Conservation (phyloP, 2,329 filamentous ascomycete species). For the Setomelanomma holmii region DNA sequence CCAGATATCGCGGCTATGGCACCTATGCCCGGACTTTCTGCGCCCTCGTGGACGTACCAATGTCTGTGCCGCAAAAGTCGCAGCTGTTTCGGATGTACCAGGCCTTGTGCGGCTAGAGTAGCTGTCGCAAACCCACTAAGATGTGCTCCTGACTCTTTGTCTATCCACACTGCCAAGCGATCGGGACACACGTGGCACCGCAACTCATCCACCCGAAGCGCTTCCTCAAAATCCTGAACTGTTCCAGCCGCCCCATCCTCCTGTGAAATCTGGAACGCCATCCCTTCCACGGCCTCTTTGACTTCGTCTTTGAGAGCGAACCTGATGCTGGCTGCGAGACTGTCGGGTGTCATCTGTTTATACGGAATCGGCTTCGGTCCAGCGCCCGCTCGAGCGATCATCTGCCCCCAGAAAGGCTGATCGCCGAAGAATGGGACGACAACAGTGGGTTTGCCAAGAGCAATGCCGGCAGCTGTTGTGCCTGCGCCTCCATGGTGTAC, state of each 20-base stretch:
- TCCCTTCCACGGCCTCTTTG: conserved; percentile 17
- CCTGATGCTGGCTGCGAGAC: conserved; percentile 55
- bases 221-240: conserved; percentile 18
- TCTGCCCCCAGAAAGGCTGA: conserved; percentile 64
- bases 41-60: conserved; percentile 30
- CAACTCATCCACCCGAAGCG: conserved; percentile 20
- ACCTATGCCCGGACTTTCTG: conserved; percentile 18
- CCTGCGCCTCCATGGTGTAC: conserved; percentile 68
- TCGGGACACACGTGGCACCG: conserved; percentile 28
- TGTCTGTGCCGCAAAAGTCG: conserved; percentile 27
- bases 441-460: conserved; percentile 59
- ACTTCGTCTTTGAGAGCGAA: conserved; percentile 53
- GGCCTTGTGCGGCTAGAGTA: conserved; percentile 8
- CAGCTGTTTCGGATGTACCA: conserved; percentile 16
- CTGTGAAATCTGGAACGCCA: conserved; percentile 23
- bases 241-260: conserved; percentile 22
- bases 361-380: conserved; percentile 58
- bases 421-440: conserved; percentile 67
- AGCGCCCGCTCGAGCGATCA: conserved; percentile 59
- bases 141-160: conserved; percentile 25
- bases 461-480: conserved; percentile 63
- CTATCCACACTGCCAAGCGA: conserved; percentile 24
- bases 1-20: conserved; percentile 18
- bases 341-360: conserved; percentile 53
- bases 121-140: conserved; percentile 24